Conservation (phyloP, 108 stramenopile species). For the Nitzschia sp. region DNA sequence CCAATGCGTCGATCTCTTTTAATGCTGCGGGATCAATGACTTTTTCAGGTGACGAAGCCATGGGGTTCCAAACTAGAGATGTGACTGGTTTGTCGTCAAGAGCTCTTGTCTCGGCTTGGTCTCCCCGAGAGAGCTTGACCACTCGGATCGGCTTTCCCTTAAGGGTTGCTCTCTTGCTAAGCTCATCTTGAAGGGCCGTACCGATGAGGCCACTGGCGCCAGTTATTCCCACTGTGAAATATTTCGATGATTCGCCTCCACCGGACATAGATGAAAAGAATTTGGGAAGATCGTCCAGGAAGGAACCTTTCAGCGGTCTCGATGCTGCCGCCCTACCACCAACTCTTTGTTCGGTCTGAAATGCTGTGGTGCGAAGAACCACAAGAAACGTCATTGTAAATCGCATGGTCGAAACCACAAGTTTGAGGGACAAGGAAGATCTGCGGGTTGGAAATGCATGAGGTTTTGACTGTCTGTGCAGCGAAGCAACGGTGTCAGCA, state of each 20-base stretch:
- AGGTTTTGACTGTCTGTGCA: too few species aligned
- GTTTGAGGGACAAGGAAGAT: too few species aligned
- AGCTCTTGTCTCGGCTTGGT: constrained; percentile 6
- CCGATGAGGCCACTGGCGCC: constrained; percentile 55
- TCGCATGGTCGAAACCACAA: neutral
- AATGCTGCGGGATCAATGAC: constrained; percentile 34
- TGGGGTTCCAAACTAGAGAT: constrained; percentile 51
- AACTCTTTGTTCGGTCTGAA: neutral
- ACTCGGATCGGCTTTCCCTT: constrained; percentile 57
- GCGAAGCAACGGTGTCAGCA: too few species aligned
- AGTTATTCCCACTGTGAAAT: constrained; percentile 56
- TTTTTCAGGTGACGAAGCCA: constrained; percentile 11
- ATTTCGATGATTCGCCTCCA: constrained; percentile 19
- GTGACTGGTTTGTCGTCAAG: constrained; percentile 14
- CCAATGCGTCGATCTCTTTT: constrained; percentile 44
- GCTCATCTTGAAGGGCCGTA: constrained; percentile 51
- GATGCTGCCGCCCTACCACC: neutral
- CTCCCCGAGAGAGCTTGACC: constrained; percentile 30
- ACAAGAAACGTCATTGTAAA: constrained; percentile 2
- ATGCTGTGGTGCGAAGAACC: constrained; percentile 2
- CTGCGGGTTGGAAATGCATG: too few species aligned
- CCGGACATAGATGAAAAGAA: constrained; percentile 16
- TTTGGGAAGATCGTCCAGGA: constrained; percentile 18
- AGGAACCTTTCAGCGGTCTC: neutral
- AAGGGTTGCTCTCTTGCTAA: constrained; percentile 22